Evolutionary conservation across 768 basidiomycete species (phyloP).

Genomic region (Glaciozyma martinii): DNA sequence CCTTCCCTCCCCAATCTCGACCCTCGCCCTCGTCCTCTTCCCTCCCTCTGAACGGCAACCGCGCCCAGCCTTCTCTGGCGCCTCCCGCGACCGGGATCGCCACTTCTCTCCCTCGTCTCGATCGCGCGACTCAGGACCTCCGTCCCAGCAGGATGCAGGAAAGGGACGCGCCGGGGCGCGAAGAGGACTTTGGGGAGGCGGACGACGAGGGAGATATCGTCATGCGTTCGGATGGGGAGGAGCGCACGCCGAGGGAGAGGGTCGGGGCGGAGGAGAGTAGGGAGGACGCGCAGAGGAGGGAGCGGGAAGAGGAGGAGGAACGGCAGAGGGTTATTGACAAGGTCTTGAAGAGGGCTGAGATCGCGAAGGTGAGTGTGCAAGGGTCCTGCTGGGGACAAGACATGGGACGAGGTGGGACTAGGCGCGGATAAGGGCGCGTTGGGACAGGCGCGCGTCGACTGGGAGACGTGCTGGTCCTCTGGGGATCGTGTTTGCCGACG

Average conservation of each 20-base stretch:
- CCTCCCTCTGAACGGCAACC: background rate
- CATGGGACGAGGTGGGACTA: background rate
- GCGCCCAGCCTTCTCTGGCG: background rate
- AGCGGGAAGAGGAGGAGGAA: background rate
- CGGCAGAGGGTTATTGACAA: conserved; percentile 14
- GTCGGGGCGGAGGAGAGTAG: background rate
- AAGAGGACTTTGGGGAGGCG: background rate
- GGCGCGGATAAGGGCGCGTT: background rate
- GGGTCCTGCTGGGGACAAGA: background rate
- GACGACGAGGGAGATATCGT: background rate
- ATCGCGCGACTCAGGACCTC: too few relatives aligned
- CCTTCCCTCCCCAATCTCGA: background rate
- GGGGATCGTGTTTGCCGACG: too few relatives aligned
- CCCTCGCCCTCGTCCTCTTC: background rate
- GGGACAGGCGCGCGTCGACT: background rate
- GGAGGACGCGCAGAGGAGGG: background rate
- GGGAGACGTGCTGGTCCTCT: background rate
- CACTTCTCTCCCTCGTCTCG: too few relatives aligned
- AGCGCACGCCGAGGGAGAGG: background rate
- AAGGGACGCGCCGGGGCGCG: background rate
- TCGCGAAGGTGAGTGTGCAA: conserved; percentile 8
- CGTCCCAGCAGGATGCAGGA: too few relatives aligned
- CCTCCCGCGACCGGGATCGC: background rate
- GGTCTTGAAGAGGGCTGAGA: conserved; percentile 20
- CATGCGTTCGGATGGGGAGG: background rate